Evolutionary conservation across 257 asterid species (phyloP).

Genomic region (Verbena officinalis): DNA sequence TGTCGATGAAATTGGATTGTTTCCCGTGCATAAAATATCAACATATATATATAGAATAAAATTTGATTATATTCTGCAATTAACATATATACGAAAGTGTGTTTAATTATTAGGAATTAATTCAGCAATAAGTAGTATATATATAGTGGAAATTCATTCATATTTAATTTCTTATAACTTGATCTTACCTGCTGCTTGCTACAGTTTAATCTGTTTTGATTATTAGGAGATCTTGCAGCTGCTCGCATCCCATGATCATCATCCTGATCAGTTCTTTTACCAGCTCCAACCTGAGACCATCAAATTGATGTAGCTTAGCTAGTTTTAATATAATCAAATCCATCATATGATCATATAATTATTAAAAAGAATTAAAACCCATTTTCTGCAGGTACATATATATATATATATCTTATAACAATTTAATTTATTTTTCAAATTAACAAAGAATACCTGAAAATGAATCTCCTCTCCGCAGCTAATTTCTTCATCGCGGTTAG

Average conservation of each 20-base stretch:
- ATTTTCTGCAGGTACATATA: background rate
- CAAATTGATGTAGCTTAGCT: background rate
- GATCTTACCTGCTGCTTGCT: slow-evolving; percentile 32
- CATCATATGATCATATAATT: no score
- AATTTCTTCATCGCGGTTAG: slow-evolving; percentile 46
- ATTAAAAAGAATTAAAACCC: background rate
- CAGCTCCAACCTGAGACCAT: slow-evolving; percentile 45
- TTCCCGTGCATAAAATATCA: slow-evolving; percentile 21
- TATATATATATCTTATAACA: background rate
- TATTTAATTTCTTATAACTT: background rate
- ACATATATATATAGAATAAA: background rate
- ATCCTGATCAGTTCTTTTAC: slow-evolving; percentile 30
- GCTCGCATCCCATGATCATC: slow-evolving; percentile 36
- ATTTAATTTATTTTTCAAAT: background rate
- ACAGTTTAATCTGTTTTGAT: slow-evolving; percentile 33
- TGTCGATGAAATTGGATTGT: no score
- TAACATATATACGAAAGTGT: no score
- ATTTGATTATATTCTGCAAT: no score
- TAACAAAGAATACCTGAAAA: slow-evolving; percentile 51
- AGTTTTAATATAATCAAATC: no score
- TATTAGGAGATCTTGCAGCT: slow-evolving; percentile 39
- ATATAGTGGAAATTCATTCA: no score
- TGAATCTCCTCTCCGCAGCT: slow-evolving; percentile 39
- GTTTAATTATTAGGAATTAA: no score
- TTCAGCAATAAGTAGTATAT: no score